Base-by-base conservation (phyloP, 768 basidiomycete genomes). In the Heimioporus sp. region DNA sequence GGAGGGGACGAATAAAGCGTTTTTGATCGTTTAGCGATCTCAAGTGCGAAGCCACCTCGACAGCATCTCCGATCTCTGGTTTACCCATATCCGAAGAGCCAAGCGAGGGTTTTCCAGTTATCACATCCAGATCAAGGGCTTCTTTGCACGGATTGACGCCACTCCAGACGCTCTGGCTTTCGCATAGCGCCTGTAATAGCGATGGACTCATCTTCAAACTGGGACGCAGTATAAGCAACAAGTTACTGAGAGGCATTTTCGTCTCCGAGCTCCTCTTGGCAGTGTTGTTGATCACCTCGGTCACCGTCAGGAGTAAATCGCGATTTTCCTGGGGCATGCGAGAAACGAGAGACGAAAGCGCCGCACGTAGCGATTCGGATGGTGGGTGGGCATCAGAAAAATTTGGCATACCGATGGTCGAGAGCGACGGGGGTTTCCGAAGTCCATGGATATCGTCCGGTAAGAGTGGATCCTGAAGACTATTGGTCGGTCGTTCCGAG, bases 221-320 rank as follows among this genome's bases (percentile, higher is more conserved):
- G 8, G 94, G 95, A 55, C 90, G 93, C 65, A 98, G 85, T 45
- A 96, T 87, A 32, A 95, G 73, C 43, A 95, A 73, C 59, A 98
- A 68, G 62, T 97, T 97, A 66, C 87, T 87, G 57, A 97, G 69
- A 3, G 92, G 91, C 94, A 98, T 98, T 72, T 91, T 92, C 34
- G 92, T 98, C 60, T 83, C 80, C 56, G 78, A 79, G 61, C 78
- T 77, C 55, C 81, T 77, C 49, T 73, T 75, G 0, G 90, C 83
- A 13, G 92, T 94, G 39, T 80, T 82, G 40, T 80, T 82, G 57
- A 96, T 87, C 35, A 97, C 76, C 58, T 91, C 85, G 43, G 83
- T 80, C 20, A 96, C 83, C 12, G 92, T 95, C 43, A 81, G 76
- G 35, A 95, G 74, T n/a, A 96, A 75, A 65, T 93, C 92, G 50